Conservation (phyloP, 495 filamentous ascomycete genomes). For the Stereocaulon alpinum region DNA sequence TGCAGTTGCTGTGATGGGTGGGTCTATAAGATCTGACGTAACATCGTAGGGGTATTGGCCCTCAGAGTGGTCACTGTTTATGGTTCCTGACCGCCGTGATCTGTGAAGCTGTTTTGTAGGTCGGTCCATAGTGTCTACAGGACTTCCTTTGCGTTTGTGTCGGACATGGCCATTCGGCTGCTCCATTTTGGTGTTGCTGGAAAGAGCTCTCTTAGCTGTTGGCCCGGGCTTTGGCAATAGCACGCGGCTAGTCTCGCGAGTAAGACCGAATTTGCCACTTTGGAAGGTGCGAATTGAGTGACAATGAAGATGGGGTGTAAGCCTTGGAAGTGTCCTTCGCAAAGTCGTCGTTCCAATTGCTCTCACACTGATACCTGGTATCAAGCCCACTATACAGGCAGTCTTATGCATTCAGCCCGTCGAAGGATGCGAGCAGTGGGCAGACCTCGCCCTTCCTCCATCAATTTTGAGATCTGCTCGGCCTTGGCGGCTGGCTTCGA, state of each 20-base stretch:
- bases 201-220: slow-evolving; percentile 17
- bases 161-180: slow-evolving; percentile 40
- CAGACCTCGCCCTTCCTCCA: slow-evolving; percentile 3
- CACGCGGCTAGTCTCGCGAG: not conserved
- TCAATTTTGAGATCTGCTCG: not conserved
- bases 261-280: not conserved
- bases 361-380: not conserved
- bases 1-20: slow-evolving; percentile 45
- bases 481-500: not conserved
- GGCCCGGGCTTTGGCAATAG: not conserved
- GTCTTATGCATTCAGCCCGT: slow-evolving; percentile 15
- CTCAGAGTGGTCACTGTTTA: slow-evolving; percentile 39
- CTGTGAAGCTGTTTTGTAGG: slow-evolving; percentile 45
- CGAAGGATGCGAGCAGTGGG: not conserved
- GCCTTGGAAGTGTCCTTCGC: not conserved
- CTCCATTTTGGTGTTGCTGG: slow-evolving; percentile 36
- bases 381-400: slow-evolving; percentile 10
- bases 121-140: slow-evolving; percentile 40
- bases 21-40: slow-evolving; percentile 33
- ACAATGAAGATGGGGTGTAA: not conserved
- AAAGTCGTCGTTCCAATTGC: not conserved
- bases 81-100: slow-evolving; percentile 35
- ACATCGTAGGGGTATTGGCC: slow-evolving; percentile 39
- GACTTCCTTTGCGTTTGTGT: slow-evolving; percentile 52
- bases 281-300: not conserved